phyloP scores from a whole-genome alignment of 2,329 filamentous ascomycete species.

The Beauveria sp. region DNA sequence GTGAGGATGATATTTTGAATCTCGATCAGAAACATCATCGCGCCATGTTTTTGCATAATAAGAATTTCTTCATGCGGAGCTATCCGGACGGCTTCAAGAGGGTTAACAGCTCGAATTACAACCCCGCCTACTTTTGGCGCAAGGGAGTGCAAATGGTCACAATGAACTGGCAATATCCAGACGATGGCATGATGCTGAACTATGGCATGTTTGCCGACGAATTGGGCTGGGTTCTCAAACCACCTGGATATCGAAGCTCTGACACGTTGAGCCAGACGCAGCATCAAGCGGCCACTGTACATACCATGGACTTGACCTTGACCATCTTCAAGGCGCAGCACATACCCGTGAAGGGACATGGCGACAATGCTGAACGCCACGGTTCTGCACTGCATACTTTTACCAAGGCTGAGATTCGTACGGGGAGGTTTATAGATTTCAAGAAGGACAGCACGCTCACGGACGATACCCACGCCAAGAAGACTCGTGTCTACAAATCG shows the following conservation, averaged over 20 bases:
- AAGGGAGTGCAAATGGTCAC: constrained; percentile 96
- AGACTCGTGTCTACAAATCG: constrained; percentile 47
- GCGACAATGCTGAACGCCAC: constrained; percentile 21
- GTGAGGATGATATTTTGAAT: constrained; percentile 65
- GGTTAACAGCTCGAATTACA: constrained; percentile 86
- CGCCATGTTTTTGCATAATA: constrained; percentile 81
- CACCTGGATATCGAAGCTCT: constrained; percentile 58
- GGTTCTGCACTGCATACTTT: constrained; percentile 53
- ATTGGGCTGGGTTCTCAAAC: constrained; percentile 80
- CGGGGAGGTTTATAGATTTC: constrained; percentile 50
- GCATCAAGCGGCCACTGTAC: constrained; percentile 38
- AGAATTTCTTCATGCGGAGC: constrained; percentile 79
- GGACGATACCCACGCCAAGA: constrained; percentile 53
- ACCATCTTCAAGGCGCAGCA: constrained; percentile 71
- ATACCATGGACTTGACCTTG: constrained; percentile 59
- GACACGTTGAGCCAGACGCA: constrained; percentile 33
- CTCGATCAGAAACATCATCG: constrained; percentile 55
- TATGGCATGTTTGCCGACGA: constrained; percentile 93
- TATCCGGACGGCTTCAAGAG: constrained; percentile 70
- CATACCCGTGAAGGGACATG: constrained; percentile 35
- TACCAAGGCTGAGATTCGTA: constrained; percentile 73
- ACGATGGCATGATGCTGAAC: constrained; percentile 93
- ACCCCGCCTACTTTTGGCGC: constrained; percentile 86
- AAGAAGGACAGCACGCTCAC: constrained; percentile 24
- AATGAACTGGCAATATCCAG: constrained; percentile 94